Conservation (phyloP, 2,329 filamentous ascomycete genomes). For the Clarireedia sp. region DNA sequence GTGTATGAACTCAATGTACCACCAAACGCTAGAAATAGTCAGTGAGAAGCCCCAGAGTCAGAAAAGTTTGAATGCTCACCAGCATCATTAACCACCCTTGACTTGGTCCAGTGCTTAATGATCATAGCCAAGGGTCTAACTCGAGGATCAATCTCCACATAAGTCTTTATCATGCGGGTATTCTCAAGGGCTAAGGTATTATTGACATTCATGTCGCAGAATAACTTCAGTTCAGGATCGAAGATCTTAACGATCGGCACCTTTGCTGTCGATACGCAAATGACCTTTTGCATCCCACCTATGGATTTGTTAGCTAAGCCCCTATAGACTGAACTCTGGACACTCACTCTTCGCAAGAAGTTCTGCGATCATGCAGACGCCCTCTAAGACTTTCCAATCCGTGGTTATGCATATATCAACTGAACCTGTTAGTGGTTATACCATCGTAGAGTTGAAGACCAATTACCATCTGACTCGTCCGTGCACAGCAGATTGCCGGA, state of each 20-base stretch:
- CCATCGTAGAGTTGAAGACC: background rate
- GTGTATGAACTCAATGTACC: conserved; percentile 96
- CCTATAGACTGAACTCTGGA: conserved; percentile 3
- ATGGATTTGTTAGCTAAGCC: conserved; percentile 30
- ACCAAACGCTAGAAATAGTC: conserved; percentile 59
- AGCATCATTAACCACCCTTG: conserved; percentile 88
- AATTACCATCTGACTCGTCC: conserved; percentile 87
- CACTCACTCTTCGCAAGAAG: conserved; percentile 74
- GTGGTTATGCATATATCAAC: conserved; percentile 98
- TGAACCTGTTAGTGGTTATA: conserved; percentile 31
- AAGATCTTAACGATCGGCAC: conserved; percentile 98
- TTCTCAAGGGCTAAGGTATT: conserved; percentile 93
- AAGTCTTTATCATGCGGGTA: conserved; percentile 95
- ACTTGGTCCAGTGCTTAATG: conserved; percentile 94
- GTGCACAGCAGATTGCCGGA: conserved; percentile 93
- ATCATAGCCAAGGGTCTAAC: conserved; percentile 93
- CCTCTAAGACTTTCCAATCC: conserved; percentile 76
- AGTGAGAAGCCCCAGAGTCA: conserved; percentile 10
- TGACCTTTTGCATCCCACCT: conserved; percentile 96
- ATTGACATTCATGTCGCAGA: conserved; percentile 98
- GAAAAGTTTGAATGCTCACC: conserved; percentile 54
- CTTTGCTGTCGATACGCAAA: conserved; percentile 90
- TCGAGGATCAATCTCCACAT: conserved; percentile 85
- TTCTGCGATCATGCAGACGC: conserved; percentile 83
- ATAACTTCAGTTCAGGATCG: conserved; percentile 84